A percentile compares a stretch with the other conserved stretches of the same genome.
Conservation (phyloP, 306 rosid genomes). For the Adenanthera pavonina region DNA sequence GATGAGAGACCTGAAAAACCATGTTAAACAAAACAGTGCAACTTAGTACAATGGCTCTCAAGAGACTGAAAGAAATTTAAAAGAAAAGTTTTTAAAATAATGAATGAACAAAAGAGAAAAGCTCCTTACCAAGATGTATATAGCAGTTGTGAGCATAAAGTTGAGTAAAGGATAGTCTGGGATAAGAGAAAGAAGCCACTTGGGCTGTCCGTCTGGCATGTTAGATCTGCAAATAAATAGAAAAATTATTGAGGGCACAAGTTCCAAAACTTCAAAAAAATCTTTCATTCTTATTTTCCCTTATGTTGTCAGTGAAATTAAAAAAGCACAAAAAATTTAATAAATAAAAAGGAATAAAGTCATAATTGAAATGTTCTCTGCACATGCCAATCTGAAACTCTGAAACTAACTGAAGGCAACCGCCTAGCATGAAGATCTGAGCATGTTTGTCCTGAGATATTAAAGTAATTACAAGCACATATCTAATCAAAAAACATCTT, state of each 20-base stretch:
- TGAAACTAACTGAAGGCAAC: constrained; percentile 14
- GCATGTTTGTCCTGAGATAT: background rate
- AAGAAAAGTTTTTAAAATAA: background rate
- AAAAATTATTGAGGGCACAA: constrained; percentile 20
- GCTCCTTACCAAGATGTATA: constrained; percentile 74
- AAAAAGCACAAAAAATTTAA: constrained; percentile 4
- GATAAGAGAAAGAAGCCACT: constrained; percentile 97
- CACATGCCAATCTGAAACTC: constrained; percentile 11
- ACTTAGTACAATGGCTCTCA: constrained; percentile 26
- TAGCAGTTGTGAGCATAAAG: constrained; percentile 92
- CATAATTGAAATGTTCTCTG: constrained; percentile 6
- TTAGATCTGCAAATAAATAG: constrained; percentile 69
- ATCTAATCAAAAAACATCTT: constrained; percentile 8
- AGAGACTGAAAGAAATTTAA: constrained; percentile 28
- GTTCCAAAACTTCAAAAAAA: background rate
- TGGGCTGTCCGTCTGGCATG: constrained; percentile 93
- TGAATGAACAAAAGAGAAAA: constrained; percentile 24
- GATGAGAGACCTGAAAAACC: constrained; percentile 77
- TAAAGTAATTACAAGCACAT: background rate
- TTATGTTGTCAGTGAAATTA: background rate
- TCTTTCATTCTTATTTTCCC: constrained; percentile 9
- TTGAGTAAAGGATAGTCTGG: constrained; percentile 94
- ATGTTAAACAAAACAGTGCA: constrained; percentile 35
- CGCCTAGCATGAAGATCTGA: background rate
- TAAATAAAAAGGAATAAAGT: background rate